A percentile compares a stretch with the other conserved stretches of the same genome.
Evolutionary conservation across 2,329 filamentous ascomycete species (phyloP).

Genomic region (Harringtonia lauricola): DNA sequence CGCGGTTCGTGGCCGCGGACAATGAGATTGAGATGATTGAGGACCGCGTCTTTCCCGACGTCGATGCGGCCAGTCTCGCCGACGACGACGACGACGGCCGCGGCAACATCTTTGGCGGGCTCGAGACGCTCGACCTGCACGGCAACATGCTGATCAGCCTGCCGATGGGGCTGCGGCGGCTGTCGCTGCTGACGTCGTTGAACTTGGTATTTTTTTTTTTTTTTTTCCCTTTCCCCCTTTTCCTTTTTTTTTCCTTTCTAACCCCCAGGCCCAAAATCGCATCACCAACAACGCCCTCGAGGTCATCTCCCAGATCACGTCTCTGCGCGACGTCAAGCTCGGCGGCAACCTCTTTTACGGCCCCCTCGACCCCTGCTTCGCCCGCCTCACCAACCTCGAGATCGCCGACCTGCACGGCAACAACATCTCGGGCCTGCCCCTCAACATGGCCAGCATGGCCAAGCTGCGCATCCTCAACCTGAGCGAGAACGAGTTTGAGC

Average conservation of each 20-base stretch:
- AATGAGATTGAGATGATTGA: slow-evolving; percentile 72
- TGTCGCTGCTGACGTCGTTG: slow-evolving; percentile 65
- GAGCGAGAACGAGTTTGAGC: slow-evolving; percentile 64
- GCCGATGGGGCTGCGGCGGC: slow-evolving; percentile 63
- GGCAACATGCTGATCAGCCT: slow-evolving; percentile 66
- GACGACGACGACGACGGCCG: slow-evolving; percentile 56
- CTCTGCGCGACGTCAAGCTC: slow-evolving; percentile 70
- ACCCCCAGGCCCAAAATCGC: slow-evolving; percentile 61
- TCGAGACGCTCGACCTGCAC: slow-evolving; percentile 77
- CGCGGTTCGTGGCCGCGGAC: slow-evolving; percentile 74
- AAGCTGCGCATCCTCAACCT: slow-evolving; percentile 69
- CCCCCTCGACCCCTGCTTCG: slow-evolving; percentile 51
- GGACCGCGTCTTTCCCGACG: slow-evolving; percentile 70
- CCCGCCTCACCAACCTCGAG: slow-evolving; percentile 59
- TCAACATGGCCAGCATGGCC: slow-evolving; percentile 52
- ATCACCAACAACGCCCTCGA: slow-evolving; percentile 63
- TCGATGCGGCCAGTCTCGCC: slow-evolving; percentile 41
- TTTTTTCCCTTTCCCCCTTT: too few species aligned
- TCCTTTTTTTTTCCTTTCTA: too few species aligned
- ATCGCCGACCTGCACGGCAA: slow-evolving; percentile 75
- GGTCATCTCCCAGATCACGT: slow-evolving; percentile 59
- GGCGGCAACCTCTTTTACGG: slow-evolving; percentile 67
- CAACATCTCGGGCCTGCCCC: slow-evolving; percentile 59
- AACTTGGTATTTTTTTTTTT: too few species aligned
- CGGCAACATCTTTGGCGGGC: slow-evolving; percentile 67